These are phyloP conservation scores for Termitomyces sp. DNA, from an alignment of 768 basidiomycete species.

Conservation along the genomic window DNA sequence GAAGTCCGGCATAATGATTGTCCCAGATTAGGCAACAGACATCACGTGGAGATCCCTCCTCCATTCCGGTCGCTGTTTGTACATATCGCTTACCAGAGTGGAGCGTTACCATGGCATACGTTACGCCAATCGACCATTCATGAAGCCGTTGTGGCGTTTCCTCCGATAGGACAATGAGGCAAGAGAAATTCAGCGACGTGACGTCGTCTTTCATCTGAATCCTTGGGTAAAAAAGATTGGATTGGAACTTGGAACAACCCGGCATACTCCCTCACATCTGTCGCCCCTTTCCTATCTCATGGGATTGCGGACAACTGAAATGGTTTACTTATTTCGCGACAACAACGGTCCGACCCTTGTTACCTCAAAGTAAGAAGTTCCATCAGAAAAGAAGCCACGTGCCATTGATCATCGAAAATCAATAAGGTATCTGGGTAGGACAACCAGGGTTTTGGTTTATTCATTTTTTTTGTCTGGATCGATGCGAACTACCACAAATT, in stretches of 20 bases:
- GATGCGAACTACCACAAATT: slow-evolving; percentile 55
- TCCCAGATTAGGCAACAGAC: neutral
- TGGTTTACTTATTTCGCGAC: neutral
- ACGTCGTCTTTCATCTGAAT: neutral
- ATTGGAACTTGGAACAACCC: neutral
- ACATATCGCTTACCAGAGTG: neutral
- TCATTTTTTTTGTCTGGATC: slow-evolving; percentile 14
- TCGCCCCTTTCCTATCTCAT: slow-evolving; percentile 3
- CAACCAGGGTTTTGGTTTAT: neutral
- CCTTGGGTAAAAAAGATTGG: neutral
- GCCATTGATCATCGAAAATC: neutral
- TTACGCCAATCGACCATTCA: neutral
- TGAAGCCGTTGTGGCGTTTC: slow-evolving; percentile 3
- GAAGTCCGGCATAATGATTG: neutral
- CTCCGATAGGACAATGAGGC: neutral
- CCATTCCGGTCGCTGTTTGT: neutral
- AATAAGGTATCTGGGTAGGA: neutral
- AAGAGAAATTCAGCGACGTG: neutral
- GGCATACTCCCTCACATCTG: slow-evolving; percentile 3
- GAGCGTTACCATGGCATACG: neutral
- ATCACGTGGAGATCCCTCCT: neutral
- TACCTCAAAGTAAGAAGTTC: slow-evolving; percentile 3
- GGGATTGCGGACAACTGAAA: neutral
- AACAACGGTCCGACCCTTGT: slow-evolving; percentile 4
- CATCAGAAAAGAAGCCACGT: slow-evolving; percentile 12